These are phyloP conservation scores for Globisporangium radiosum DNA, from an alignment of 352 stramenopile species.

Conservation along the genomic window DNA sequence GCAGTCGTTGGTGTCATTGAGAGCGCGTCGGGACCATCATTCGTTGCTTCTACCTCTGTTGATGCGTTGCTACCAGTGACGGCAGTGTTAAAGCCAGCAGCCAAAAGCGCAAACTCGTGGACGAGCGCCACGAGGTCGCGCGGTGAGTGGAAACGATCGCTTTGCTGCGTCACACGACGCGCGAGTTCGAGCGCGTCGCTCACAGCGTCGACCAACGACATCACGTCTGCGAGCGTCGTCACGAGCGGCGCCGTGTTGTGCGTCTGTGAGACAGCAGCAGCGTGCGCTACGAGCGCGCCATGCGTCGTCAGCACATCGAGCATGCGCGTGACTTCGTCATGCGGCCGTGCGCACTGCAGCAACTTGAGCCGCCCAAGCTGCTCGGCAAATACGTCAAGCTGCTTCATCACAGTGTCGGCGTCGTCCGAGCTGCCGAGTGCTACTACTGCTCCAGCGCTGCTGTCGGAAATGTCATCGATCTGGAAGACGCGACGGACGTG, in stretches of 20 bases:
- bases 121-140: constrained; percentile 7
- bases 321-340: neutral
- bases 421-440: no score
- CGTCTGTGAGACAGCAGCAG: neutral
- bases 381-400: no score
- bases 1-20: no score
- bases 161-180: neutral
- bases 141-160: constrained; percentile 2
- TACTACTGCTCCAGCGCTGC: no score
- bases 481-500: neutral
- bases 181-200: constrained; percentile 1
- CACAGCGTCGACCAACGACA: neutral
- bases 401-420: no score
- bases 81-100: neutral
- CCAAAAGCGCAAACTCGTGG: neutral
- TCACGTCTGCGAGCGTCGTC: constrained; percentile 3
- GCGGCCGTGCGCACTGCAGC: neutral
- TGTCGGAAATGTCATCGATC: neutral
- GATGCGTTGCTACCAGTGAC: neutral
- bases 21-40: no score
- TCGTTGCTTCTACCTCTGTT: no score
- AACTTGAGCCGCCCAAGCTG: neutral
- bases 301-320: constrained; percentile 1
- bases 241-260: neutral
- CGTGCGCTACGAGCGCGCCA: constrained; percentile 4